Base-by-base conservation (phyloP, 2,329 filamentous ascomycete genomes). In the Escovopsis weberi region DNA sequence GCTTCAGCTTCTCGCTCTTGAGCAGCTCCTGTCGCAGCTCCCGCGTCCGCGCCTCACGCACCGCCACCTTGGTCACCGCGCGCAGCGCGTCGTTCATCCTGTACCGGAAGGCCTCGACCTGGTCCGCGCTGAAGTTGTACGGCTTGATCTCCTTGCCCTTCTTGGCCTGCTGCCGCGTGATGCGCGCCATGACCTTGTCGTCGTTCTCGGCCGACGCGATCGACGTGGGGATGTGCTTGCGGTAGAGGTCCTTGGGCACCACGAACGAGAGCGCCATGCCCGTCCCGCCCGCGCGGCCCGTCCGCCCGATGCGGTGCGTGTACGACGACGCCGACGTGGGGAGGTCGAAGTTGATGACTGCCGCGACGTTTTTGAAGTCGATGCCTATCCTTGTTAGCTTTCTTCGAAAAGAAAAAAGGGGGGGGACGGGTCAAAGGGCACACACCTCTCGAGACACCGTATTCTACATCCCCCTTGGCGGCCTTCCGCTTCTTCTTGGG, bases 251-350 rank as follows among this genome's bases (percentile, higher is more conserved):
- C 40, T 78, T 72, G 8, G 91, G 89, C 3, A 98, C 74, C 41
- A 94, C 84, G 60, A 98, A 95, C 9, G 87, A 94, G n/a, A 98
- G 72, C 0, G 91, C 87, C 74, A 94, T 96, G 46, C 91, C 91
- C 1, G 83, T 80, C 57, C 93, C 85, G 10, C 88, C 89, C 2
- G 88, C 91, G 47, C 91, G 78, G 2, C 86, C 91, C 6, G 91
- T 98, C 30, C 91, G 80, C 30, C 91, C 91, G 54, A 98, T 94
- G 42, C 91, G 81, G 63, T 98, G 91, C n/a, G 85, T 93, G 62
- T 98, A 98, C 8, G 86, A 94, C 58, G 86, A 93, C 33, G 86
- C 82, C 8, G 80, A 82, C 12, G 79, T 77, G 1, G 91, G 91
- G 12, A 98, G 79, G 61, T 98, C 91, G 60, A 98, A 98, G 66